Conservation (phyloP, 2,329 filamentous ascomycete species). For the Corinectria fuckeliana region DNA sequence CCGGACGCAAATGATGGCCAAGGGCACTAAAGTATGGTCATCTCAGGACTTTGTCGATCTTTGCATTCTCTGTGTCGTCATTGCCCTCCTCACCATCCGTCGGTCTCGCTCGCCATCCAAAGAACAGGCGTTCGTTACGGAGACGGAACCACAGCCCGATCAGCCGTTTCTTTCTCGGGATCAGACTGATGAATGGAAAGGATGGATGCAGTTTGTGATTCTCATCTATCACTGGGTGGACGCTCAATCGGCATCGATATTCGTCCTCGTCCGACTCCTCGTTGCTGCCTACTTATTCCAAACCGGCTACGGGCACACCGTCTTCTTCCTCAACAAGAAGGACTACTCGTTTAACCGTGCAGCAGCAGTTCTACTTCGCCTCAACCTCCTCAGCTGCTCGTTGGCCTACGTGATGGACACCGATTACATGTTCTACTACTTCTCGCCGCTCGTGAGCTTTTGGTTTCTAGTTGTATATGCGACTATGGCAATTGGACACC, state of each 20-base stretch:
- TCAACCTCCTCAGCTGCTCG: conserved; percentile 61
- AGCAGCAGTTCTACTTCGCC: conserved; percentile 57
- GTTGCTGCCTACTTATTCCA: conserved; percentile 68
- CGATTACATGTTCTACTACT: conserved; percentile 60
- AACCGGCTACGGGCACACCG: conserved; percentile 65
- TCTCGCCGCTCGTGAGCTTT: conserved; percentile 63
- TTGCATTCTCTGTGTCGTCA: conserved; percentile 20
- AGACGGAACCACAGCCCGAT: too few species aligned
- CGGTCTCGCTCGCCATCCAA: conserved; percentile 23
- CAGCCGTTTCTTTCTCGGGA: conserved; percentile 46
- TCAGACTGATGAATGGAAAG: conserved; percentile 71
- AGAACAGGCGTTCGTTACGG: not conserved
- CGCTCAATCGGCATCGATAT: conserved; percentile 53
- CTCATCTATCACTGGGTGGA: conserved; percentile 64
- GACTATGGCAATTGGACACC: conserved; percentile 54
- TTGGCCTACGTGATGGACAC: conserved; percentile 65
- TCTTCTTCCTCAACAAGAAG: conserved; percentile 60
- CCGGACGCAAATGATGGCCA: conserved; percentile 39
- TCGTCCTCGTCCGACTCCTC: conserved; percentile 60
- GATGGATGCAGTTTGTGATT: conserved; percentile 64
- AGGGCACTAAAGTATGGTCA: conserved; percentile 35
- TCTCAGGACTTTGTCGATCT: conserved; percentile 31
- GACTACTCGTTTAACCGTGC: conserved; percentile 63
- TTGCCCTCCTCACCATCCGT: conserved; percentile 29
- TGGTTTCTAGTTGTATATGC: conserved; percentile 66